Evolutionary conservation across 1,139 yeast genomes (phyloP), one percentile per base, ranked within the genome.

Genomic region (Suhomyces bokatorum): DNA sequence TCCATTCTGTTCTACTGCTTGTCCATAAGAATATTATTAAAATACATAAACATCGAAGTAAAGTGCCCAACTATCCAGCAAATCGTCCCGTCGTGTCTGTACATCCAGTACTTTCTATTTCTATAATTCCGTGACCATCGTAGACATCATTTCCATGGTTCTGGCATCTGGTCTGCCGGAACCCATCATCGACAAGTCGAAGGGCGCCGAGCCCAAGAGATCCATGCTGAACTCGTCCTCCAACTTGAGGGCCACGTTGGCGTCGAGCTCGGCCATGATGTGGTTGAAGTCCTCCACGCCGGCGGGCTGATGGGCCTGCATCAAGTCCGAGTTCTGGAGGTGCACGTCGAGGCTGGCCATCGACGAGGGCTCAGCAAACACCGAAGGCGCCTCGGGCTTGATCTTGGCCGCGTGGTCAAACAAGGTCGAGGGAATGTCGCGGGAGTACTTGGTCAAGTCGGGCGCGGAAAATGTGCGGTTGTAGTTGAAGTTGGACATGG

Each of bases 391-490:
- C 22, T 42, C 45, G 12, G 31, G 31, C 35, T 35, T 36, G 29
- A 45, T 24, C 12, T 24, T 27, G 14, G 22, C 24, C 16, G 42
- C 16, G 34, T 49, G 49, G 9, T 43, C 43, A 32, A 50, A 50
- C 15, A 48, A 36, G 0, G 47, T 42, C 26, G 43, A 15, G 20
- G 48, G 44, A 3, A 33, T 7, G 16, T 45, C 48, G 37, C 44
- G 39, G 35, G 40, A 37, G 24, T 20, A 43, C 34, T 36, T 46
- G 42, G 59, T 55, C 48, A 66, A 58, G 51, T 64, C 66, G 12
- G 70, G 70, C 6, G 57, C 64, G 2, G 69, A 64, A 34, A 56
- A 57, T 11, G 69, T 65, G 35, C 67, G 57, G 27, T 42, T 14
- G 43, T 31, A 39, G 32, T 37, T 38, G 30, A 38, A 32, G 29